Evolutionary conservation across 352 stramenopile species (phyloP).

Genomic region (Poterioochromonas sp.): DNA sequence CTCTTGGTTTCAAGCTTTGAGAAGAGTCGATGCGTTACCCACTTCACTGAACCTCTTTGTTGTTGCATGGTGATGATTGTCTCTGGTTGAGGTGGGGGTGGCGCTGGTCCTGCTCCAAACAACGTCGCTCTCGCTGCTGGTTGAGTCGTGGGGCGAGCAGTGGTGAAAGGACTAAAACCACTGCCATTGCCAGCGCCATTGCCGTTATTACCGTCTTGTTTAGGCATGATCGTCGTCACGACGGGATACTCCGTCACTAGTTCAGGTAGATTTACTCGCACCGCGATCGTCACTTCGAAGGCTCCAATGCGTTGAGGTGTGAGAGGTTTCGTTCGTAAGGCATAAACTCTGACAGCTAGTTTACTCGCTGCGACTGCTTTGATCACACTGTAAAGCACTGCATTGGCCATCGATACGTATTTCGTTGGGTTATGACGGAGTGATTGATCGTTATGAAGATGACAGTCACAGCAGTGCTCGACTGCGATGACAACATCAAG

Average conservation of each 20-base stretch:
- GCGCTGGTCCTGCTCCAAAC: not conserved
- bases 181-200: not conserved
- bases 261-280: not conserved
- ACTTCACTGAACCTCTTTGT: no score
- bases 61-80: not conserved
- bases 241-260: no score
- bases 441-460: slow-evolving; percentile 8
- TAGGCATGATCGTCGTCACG: no score
- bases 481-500: not conserved
- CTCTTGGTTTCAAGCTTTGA: not conserved
- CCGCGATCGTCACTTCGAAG: not conserved
- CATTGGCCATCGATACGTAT: not conserved
- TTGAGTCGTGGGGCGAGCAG: not conserved
- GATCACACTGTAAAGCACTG: not conserved
- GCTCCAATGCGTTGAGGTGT: not conserved
- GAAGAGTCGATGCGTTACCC: not conserved
- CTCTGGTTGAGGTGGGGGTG: not conserved
- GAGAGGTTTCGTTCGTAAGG: not conserved
- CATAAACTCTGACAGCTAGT: not conserved
- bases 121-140: not conserved
- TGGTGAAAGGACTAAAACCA: not conserved
- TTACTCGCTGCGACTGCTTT: not conserved
- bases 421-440: not conserved
- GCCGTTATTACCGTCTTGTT: no score
- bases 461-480: not conserved